Percentiles rank a stretch among this genome's conserved stretches.
phyloP scores from a whole-genome alignment of 2,329 filamentous ascomycete species.

The Botryotinia convoluta region DNA sequence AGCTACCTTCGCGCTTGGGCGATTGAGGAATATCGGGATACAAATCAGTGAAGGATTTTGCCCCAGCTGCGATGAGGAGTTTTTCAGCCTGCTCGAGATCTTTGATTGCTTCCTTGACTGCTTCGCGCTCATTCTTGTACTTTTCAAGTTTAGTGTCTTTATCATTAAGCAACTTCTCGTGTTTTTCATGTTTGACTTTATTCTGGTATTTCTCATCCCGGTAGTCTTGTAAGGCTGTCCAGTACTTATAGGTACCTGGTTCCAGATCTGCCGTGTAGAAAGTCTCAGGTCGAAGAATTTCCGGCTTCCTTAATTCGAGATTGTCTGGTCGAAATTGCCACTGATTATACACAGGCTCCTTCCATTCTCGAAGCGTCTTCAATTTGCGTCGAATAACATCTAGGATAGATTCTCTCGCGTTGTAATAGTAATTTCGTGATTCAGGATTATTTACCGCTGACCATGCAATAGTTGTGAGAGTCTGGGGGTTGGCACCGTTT shows the following conservation, averaged over 20 bases:
- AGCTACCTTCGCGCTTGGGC: background rate
- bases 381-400: conserved; percentile 59
- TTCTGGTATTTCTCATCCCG: conserved; percentile 26
- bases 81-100: conserved; percentile 56
- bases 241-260: conserved; percentile 57
- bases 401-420: conserved; percentile 47
- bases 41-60: conserved; percentile 65
- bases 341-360: conserved; percentile 18
- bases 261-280: conserved; percentile 51
- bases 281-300: conserved; percentile 43
- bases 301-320: conserved; percentile 18
- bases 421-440: conserved; percentile 34
- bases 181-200: conserved; percentile 36
- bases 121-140: conserved; percentile 52
- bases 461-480: conserved; percentile 40
- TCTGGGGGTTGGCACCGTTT: conserved; percentile 64
- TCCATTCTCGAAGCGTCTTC: conserved; percentile 42
- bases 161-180: conserved; percentile 40
- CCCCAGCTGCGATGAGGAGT: conserved; percentile 55
- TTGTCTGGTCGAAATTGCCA: background rate
- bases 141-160: conserved; percentile 37
- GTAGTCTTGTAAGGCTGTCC: conserved; percentile 28
- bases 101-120: conserved; percentile 50
- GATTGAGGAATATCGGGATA: conserved; percentile 49
- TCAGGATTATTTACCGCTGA: conserved; percentile 33